Percentiles rank a stretch among this genome's conserved stretches.
phyloP scores from a whole-genome alignment of 2,329 filamentous ascomycete genomes.

The Tolypocladium paradoxum region DNA sequence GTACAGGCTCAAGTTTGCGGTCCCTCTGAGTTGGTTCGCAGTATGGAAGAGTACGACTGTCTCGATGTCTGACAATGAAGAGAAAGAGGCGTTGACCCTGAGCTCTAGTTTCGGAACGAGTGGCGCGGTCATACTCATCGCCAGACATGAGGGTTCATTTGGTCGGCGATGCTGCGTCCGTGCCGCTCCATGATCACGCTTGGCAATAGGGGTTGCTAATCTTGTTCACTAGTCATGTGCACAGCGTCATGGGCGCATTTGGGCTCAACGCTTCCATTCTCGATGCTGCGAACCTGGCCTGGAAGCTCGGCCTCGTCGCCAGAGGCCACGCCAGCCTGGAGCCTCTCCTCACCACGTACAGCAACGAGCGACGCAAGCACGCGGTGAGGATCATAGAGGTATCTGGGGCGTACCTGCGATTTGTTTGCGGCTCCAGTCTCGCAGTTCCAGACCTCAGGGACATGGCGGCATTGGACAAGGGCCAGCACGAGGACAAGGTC shows the following conservation, averaged over 20 bases:
- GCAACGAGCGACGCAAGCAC: conserved; percentile 15
- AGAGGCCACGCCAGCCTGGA: conserved; percentile 11
- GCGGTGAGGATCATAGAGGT: conserved; percentile 2
- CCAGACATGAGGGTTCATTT: conserved; percentile 18
- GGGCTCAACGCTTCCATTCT: conserved; percentile 24
- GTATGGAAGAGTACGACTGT: conserved; percentile 18
- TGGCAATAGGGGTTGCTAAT: neutral
- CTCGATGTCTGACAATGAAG: neutral
- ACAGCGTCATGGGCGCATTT: conserved; percentile 24
- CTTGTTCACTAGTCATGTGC: conserved; percentile 14
- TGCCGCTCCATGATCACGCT: neutral
- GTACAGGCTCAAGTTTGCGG: conserved; percentile 19
- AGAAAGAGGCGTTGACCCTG: no score
- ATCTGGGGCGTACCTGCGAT: conserved; percentile 3
- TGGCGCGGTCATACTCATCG: conserved; percentile 19
- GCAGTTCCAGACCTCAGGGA: conserved; percentile 9
- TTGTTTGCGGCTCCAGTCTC: conserved; percentile 14
- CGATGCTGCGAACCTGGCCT: conserved; percentile 22
- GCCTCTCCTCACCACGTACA: conserved; percentile 17
- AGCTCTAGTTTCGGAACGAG: conserved; percentile 17
- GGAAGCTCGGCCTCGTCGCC: conserved; percentile 21
- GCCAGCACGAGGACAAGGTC: neutral
- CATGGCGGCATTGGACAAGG: conserved; percentile 3
- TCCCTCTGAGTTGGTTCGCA: conserved; percentile 22
- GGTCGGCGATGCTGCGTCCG: conserved; percentile 20